These are phyloP conservation scores for Xylariaceae sp. DNA, from an alignment of 2,329 filamentous ascomycete species.

Conservation along the genomic window DNA sequence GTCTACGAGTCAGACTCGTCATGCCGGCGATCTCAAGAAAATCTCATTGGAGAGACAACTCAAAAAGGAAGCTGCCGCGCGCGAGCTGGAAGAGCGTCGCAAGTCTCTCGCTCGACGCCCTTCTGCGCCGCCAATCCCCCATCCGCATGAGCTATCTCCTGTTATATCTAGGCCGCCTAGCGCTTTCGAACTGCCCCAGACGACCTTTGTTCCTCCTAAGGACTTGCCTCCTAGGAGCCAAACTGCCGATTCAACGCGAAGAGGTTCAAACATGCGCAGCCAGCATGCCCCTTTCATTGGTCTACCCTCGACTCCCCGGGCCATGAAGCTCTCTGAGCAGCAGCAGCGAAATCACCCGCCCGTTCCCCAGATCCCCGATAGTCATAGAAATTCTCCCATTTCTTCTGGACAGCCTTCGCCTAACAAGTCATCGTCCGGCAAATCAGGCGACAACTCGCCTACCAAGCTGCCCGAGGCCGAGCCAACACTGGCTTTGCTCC, in stretches of 20 bases:
- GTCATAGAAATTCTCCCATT: conserved; percentile 42
- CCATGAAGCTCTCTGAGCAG: conserved; percentile 81
- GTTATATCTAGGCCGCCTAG: conserved; percentile 31
- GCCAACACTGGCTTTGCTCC: conserved; percentile 45
- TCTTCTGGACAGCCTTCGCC: conserved; percentile 36
- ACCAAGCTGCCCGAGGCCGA: conserved; percentile 28
- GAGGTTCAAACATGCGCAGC: conserved; percentile 46
- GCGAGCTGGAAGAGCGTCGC: conserved; percentile 83
- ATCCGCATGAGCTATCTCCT: conserved; percentile 57
- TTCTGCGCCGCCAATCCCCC: conserved; percentile 73
- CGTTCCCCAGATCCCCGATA: conserved; percentile 50
- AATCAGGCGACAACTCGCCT: conserved; percentile 25
- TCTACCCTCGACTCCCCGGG: conserved; percentile 85
- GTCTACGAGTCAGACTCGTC: conserved; percentile 26
- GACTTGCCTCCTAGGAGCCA: conserved; percentile 56
- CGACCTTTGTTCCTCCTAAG: conserved; percentile 36
- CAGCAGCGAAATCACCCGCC: conserved; percentile 51
- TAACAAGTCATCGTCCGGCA: conserved; percentile 33
- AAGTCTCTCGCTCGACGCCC: conserved; percentile 78
- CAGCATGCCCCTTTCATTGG: conserved; percentile 58
- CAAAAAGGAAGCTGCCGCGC: conserved; percentile 72
- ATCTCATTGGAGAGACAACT: conserved; percentile 59
- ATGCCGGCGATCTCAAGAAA: conserved; percentile 50
- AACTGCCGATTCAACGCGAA: conserved; percentile 57
- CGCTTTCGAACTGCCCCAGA: conserved; percentile 42